Conservation (phyloP, 345 rosid species). For the Citrus hindsii region DNA sequence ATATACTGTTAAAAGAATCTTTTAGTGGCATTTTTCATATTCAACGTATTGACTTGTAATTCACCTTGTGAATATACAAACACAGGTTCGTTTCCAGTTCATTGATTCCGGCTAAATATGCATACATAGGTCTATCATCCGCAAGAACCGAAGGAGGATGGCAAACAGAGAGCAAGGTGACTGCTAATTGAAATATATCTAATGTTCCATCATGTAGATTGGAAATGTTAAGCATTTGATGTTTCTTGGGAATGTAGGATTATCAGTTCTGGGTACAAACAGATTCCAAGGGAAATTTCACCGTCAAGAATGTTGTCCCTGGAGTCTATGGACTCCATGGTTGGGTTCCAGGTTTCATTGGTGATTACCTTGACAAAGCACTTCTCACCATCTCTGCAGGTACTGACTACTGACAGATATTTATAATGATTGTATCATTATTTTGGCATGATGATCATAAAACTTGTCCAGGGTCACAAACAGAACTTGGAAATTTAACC, state of each 20-base stretch:
- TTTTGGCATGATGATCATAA: neutral
- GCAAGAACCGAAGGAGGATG: constrained; percentile 33
- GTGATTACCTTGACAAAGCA: constrained; percentile 27
- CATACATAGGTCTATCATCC: constrained; percentile 27
- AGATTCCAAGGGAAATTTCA: constrained; percentile 35
- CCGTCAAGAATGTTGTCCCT: constrained; percentile 28
- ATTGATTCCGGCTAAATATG: constrained; percentile 35
- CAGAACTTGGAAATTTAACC: constrained; percentile 23
- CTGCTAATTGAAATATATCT: no score
- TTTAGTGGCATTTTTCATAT: neutral
- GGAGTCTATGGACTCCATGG: constrained; percentile 36
- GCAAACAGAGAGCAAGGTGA: constrained; percentile 42
- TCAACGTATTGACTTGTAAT: neutral
- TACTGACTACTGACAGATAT: neutral
- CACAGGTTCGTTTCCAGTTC: constrained; percentile 29
- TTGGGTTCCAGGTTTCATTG: constrained; percentile 40
- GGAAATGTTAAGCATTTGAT: neutral
- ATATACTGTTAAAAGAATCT: neutral
- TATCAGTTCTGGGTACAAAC: constrained; percentile 42
- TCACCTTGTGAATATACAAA: neutral
- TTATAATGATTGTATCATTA: neutral
- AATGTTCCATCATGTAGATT: neutral
- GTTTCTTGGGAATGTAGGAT: constrained; percentile 10
- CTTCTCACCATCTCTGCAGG: constrained; percentile 27
- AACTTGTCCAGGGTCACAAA: constrained; percentile 22